Base-by-base conservation (phyloP, 2,329 filamentous ascomycete species). In the Arthrocladium fulminans region DNA sequence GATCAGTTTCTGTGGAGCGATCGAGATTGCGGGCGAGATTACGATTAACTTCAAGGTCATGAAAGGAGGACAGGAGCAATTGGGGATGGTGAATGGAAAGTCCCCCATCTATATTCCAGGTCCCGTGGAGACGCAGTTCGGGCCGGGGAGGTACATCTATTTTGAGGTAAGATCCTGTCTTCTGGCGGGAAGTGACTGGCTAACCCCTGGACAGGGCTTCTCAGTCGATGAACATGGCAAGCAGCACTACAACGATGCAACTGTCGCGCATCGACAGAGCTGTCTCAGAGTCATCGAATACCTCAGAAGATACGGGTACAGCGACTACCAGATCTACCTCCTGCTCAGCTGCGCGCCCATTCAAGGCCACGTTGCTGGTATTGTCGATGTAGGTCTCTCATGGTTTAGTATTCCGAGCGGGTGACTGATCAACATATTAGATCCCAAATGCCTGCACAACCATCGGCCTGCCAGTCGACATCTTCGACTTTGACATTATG, bases 361-460 rank as follows among this genome's bases (percentile, higher is more conserved):
- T 3, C 85, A 94, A 64, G 89, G 89, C 0, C 86, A 94, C 61
- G 78, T 95, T 45, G 89, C 88, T 1, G 88, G 89, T 0, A 84
- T 95, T 49, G 88, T 94, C 7, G 88, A 94, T 65, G 70, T 67
- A 52, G 60, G 63, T 56, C 30, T 25, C 19, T 42, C 12, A 35
- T 32, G 53, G 45, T 42, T 38, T 32, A 27, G 23, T 15, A 22
- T 48, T 3, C 25, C 37, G 37, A 5, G 12, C 19, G 20, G 35
- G 24, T 43, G 46, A 35, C 23, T 27, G 7, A 41, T 9, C 13
- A 5, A n/a, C 6, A n/a, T n/a, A n/a, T 15, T 50, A 67, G 64
- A 86, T 94, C 42, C 88, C 88, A 0, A 94, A 95, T 62, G 86
- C 85, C 0, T 95, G 89, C 62, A 94, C 88, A 3, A 95, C 89